phyloP scores from a whole-genome alignment of 1,139 yeast genomes.

The Suhomyces choctaworum region DNA sequence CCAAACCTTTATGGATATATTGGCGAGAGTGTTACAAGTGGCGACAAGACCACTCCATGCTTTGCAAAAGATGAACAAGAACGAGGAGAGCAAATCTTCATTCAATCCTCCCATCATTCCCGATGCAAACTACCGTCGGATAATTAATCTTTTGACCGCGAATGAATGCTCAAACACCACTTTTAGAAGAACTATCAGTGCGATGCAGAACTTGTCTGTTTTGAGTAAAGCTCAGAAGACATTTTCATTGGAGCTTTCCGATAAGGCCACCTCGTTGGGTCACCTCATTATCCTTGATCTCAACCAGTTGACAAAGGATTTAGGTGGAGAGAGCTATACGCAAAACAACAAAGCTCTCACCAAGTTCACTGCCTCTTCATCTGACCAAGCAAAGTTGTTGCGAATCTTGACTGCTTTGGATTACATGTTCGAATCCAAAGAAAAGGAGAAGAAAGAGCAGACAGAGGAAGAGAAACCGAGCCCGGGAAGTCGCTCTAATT shows the following conservation, averaged over 20 bases:
- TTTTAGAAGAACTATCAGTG: constrained; percentile 78
- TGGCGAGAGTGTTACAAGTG: constrained; percentile 73
- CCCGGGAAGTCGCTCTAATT: not conserved
- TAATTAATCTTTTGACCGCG: constrained; percentile 72
- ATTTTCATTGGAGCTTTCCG: constrained; percentile 69
- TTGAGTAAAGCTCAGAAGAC: constrained; percentile 62
- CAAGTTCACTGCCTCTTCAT: constrained; percentile 75
- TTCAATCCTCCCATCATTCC: constrained; percentile 66
- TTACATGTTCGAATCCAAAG: constrained; percentile 62
- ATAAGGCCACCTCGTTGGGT: constrained; percentile 64
- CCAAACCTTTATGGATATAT: constrained; percentile 70
- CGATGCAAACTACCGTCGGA: constrained; percentile 57
- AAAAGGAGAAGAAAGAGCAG: constrained; percentile 19
- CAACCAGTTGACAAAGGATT: constrained; percentile 47
- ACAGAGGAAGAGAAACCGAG: too few species aligned
- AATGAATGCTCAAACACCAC: constrained; percentile 87
- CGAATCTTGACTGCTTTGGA: constrained; percentile 88
- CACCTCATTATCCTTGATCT: constrained; percentile 59
- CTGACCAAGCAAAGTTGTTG: constrained; percentile 84
- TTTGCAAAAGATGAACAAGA: constrained; percentile 34
- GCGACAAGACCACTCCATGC: constrained; percentile 71
- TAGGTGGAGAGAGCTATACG: constrained; percentile 30
- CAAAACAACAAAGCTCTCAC: constrained; percentile 56
- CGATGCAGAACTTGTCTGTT: constrained; percentile 75
- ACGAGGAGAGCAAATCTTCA: constrained; percentile 24